Base-by-base conservation (phyloP, 345 rosid species). In the Populus davidiana region DNA sequence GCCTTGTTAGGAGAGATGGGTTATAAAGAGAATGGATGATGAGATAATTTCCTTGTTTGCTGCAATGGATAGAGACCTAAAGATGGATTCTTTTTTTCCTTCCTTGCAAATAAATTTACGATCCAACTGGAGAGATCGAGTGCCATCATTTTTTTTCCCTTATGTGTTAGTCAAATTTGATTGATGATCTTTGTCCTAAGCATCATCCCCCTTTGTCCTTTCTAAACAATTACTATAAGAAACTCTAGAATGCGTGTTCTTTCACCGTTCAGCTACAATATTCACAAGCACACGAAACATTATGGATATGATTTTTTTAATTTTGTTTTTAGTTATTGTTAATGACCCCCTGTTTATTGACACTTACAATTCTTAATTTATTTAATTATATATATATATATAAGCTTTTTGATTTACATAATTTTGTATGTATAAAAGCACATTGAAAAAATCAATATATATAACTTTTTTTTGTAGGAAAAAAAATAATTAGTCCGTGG, bases 401-500 rank as follows among this genome's bases (percentile, higher is more conserved):
- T 27, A 1, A 27, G 1, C 1, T 27, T 27, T 27, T 1, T 27
- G 1, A 1, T 27, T 27, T 27, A 27, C 27, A 27, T 27, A 25
- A 25, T 25, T 25, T 25, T 25, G 25, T 25, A 33, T 33, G 0
- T 33, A 33, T 33, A 33, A 33, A 33, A 33, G 4, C 35, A 33
- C 5, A 4, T 33, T 33, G 35, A 33, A 33, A 33, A 29, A 33
- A 33, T 3, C 0, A 4, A 5, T 4, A 33, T 4, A 33, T 0
- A 4, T 0, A 33, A 33, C 35, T 33, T 25, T 0, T 33, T 3
- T 33, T 33, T 33, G 3, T 33, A 3, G 0, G 35, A 33, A 33
- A 33, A 33, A 33, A 33, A 33, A 4, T 33, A 4, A 4, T 33
- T 33, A 0, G 5, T 0, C 5, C 5, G 4, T 0, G 0, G 5